phyloP scores from a whole-genome alignment of 352 stramenopile genomes.

The Pythium aristosporum region DNA sequence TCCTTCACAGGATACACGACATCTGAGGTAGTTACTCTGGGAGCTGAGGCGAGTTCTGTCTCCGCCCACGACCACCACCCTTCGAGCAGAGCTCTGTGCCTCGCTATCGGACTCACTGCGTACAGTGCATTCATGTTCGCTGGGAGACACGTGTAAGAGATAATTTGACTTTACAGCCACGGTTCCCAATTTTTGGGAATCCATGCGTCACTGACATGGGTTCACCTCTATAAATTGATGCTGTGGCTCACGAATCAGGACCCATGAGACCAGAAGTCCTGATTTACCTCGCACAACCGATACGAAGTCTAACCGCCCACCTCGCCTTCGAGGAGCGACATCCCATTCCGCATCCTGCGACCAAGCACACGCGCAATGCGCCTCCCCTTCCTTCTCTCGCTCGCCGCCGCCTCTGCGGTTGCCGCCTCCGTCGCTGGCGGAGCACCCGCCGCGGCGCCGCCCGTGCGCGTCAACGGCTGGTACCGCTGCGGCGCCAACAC shows the following conservation, averaged over 20 bases:
- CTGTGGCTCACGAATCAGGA: no score
- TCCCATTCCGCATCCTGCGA: neutral
- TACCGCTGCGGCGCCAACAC: slow-evolving; percentile 35
- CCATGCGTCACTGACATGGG: neutral
- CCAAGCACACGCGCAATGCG: neutral
- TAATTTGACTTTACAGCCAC: no score
- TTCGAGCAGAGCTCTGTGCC: no score
- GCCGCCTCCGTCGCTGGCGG: slow-evolving; percentile 2
- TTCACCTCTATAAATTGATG: slow-evolving; percentile 7
- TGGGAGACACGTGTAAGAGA: no score
- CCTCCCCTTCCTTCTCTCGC: neutral
- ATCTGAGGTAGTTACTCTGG: no score
- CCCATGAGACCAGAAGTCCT: neutral
- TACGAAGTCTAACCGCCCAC: neutral
- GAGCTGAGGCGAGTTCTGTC: no score
- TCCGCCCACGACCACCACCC: no score
- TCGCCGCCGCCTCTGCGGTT: slow-evolving; percentile 4
- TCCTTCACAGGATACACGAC: no score
- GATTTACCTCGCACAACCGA: slow-evolving; percentile 10
- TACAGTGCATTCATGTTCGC: no score
- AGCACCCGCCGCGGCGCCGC: neutral
- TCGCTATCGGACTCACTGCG: no score
- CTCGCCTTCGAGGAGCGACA: neutral
- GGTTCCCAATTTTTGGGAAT: no score
- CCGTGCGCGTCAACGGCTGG: slow-evolving; percentile 36